phyloP scores from a whole-genome alignment of 371 early-diverging fungal species.

The Umbelopsis sp. region DNA sequence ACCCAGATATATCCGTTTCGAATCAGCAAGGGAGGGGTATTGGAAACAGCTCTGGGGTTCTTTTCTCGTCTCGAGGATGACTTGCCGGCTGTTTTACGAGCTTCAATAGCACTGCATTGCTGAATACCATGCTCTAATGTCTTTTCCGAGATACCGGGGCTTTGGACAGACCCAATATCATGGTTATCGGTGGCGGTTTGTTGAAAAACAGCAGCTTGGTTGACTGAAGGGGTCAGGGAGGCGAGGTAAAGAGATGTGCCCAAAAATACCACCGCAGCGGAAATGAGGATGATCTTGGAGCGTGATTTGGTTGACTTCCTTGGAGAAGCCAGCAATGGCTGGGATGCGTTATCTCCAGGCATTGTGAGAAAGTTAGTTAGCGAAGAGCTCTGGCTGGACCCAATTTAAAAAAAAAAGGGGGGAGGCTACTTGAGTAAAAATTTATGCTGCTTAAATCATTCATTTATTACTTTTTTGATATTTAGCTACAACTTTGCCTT shows the following conservation, averaged over 20 bases:
- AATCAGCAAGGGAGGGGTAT: slow-evolving; percentile 45
- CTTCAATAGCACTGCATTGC: slow-evolving; percentile 43
- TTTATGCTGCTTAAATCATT: neutral
- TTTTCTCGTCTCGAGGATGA: slow-evolving; percentile 26
- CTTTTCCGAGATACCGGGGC: slow-evolving; percentile 50
- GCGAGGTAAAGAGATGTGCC: slow-evolving; percentile 6
- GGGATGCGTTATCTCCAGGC: slow-evolving; percentile 1
- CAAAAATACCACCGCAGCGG: neutral
- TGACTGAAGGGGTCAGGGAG: neutral
- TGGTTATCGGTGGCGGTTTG: neutral
- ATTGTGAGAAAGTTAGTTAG: neutral
- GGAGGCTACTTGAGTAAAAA: no score
- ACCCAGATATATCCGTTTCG: slow-evolving; percentile 60
- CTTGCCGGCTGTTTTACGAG: slow-evolving; percentile 7
- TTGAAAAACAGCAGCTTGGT: neutral
- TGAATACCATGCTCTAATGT: slow-evolving; percentile 49
- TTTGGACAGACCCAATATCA: slow-evolving; percentile 1
- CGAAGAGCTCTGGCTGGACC: neutral
- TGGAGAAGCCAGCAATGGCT: slow-evolving; percentile 8
- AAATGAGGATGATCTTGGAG: slow-evolving; percentile 5
- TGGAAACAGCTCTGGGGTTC: slow-evolving; percentile 44
- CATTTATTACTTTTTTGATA: neutral
- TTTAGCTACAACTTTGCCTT: slow-evolving; percentile 28
- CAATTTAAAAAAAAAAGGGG: neutral
- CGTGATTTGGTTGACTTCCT: neutral